Evolutionary conservation across 2,329 filamentous ascomycete genomes (phyloP), one percentile per base, ranked within the genome.

Genomic region (Apiospora phragmitis): DNA sequence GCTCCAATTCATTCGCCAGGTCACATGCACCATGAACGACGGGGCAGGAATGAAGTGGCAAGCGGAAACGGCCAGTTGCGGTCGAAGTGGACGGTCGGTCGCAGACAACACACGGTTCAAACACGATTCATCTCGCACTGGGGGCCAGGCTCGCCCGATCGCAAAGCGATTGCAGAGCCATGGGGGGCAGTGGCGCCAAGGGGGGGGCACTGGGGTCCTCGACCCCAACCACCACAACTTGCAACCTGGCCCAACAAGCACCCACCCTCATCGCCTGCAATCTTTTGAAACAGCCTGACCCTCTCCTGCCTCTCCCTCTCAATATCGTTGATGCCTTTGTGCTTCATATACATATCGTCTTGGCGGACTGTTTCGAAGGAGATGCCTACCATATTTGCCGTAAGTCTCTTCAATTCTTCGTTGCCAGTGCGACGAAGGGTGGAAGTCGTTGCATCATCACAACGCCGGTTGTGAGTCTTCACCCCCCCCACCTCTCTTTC

Each of bases 241-340:
- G 38, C 55, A 62, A 62, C 32, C 55, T 62, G 18, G 55, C 55
- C n/a, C 55, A 41, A 67, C 67, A 45, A 62, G 67, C 67, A 68
- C 67, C 35, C 47, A 41, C 66, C 55, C 29, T 68, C 68, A 69
- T 68, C 42, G 65, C 65, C 65, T 47, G 67, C 66, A 70, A 45
- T 49, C 67, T 65, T 59, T 69, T 70, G 71, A 72, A 72, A 72
- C 71, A 70, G 43, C 29, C 67, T 68, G 67, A 68, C 67, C 67
- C 67, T 68, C 65, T 66, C 67, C n/a, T 51, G 65, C 32, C 43
- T 51, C 49, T 66, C 47, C 18, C 66, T 42, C 45, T 69, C 47
- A 43, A 18, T n/a, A 7, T n/a, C 32, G 18, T 70, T 42, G 24
- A 71, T 71, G 68, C 26, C 35, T 21, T 26, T 29, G 26, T 69